Evolutionary conservation across 257 asterid genomes (phyloP).

Genomic region (Solanum arcanum): DNA sequence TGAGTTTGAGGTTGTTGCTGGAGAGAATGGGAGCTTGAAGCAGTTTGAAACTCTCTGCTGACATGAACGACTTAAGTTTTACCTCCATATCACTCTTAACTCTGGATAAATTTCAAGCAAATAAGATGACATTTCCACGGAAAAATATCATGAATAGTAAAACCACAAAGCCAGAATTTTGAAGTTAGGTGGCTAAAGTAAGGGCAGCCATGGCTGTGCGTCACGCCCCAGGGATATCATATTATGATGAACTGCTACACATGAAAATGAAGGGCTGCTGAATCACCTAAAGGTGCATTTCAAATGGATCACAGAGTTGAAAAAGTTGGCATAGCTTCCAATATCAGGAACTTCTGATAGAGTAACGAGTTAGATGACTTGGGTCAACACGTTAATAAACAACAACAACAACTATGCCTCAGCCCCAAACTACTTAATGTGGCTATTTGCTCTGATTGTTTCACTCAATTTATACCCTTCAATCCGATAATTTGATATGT

Average conservation of each 20-base stretch:
- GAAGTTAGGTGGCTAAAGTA: not conserved
- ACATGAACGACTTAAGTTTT: not conserved
- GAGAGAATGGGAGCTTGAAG: not conserved
- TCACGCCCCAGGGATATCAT: not conserved
- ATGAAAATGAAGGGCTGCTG: not conserved
- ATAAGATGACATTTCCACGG: not conserved
- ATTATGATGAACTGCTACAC: not conserved
- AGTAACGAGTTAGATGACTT: not conserved
- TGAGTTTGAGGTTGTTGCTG: not conserved
- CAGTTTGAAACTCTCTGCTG: not conserved
- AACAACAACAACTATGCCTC: not conserved
- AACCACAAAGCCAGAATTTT: not conserved
- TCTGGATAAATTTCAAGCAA: not conserved
- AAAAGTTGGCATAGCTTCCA: not conserved
- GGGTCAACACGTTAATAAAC: not conserved
- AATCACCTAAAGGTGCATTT: not conserved
- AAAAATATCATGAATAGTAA: not conserved
- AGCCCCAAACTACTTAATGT: not conserved
- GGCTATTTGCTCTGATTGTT: not conserved
- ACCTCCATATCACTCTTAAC: not conserved
- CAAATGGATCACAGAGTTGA: not conserved
- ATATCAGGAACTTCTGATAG: not conserved
- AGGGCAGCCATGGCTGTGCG: not conserved
- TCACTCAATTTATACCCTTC: not conserved
- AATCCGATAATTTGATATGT: not conserved